Percentiles rank a stretch among this genome's conserved stretches.
These are phyloP conservation scores for Zymoseptoria tritici DNA, from an alignment of 2,329 filamentous ascomycete genomes.

Conservation along the genomic window DNA sequence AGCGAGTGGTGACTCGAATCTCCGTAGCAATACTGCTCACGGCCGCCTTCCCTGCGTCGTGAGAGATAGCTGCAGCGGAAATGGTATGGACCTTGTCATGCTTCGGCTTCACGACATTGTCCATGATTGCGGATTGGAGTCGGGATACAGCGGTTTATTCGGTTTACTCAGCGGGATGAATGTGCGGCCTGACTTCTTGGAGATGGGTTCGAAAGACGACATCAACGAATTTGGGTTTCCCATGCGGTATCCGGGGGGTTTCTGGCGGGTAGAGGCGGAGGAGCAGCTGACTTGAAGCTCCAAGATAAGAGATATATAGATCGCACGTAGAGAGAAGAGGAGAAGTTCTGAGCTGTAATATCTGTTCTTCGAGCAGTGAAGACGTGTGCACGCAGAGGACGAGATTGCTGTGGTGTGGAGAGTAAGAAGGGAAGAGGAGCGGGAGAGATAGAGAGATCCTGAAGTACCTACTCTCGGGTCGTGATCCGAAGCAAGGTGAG, in stretches of 20 bases:
- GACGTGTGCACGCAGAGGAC: neutral
- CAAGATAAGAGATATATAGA: neutral
- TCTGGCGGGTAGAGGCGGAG: neutral
- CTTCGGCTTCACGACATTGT: slow-evolving; percentile 10
- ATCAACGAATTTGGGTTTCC: slow-evolving; percentile 18
- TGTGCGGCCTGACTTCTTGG: slow-evolving; percentile 41
- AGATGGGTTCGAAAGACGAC: slow-evolving; percentile 32
- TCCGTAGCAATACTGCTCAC: slow-evolving; percentile 24
- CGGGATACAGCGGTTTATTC: slow-evolving; percentile 25
- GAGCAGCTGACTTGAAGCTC: neutral
- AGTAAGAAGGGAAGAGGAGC: neutral
- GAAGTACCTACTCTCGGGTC: neutral
- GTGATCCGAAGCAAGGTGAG: neutral
- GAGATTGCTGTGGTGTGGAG: neutral
- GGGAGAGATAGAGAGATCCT: neutral
- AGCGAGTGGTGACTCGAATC: slow-evolving; percentile 5
- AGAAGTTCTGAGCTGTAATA: neutral
- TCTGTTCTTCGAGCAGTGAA: neutral
- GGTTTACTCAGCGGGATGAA: slow-evolving; percentile 39
- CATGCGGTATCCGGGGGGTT: neutral
- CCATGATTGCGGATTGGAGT: slow-evolving; percentile 39
- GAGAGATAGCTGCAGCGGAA: slow-evolving; percentile 23
- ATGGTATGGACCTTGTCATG: slow-evolving; percentile 26
- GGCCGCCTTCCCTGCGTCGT: slow-evolving; percentile 30
- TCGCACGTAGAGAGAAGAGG: neutral